Evolutionary conservation across 1,284 basidiomycete genomes (phyloP).

Genomic region (Vanrija humicola): DNA sequence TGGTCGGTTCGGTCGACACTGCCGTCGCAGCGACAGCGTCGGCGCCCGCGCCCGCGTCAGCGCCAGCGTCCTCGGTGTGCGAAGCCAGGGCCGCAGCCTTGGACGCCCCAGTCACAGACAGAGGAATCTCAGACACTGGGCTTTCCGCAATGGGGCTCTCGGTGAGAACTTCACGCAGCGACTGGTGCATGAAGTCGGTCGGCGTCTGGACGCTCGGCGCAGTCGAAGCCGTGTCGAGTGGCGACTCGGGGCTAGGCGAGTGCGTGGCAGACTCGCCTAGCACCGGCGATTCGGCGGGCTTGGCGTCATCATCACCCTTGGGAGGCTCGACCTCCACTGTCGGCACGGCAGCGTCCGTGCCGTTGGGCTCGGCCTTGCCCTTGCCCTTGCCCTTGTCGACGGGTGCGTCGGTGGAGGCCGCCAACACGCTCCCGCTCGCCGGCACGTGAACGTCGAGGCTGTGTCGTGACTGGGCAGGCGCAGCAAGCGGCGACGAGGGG

Average conservation of each 20-base stretch:
- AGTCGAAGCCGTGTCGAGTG: neutral
- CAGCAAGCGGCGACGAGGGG: conserved; percentile 6
- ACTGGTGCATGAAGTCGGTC: neutral
- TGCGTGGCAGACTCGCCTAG: neutral
- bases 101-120: neutral
- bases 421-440: neutral
- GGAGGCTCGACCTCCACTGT: neutral
- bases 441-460: conserved; percentile 6
- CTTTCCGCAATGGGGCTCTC: neutral
- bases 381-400: neutral
- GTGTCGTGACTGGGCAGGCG: neutral
- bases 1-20: neutral
- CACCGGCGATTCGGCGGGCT: neutral
- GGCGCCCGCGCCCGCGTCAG: neutral
- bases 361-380: neutral
- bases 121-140: neutral
- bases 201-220: neutral
- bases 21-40: neutral
- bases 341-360: neutral
- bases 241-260: neutral
- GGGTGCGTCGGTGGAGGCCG: neutral
- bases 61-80: neutral
- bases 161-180: neutral
- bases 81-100: neutral
- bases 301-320: neutral